These are phyloP conservation scores for Phaeomoniella chlamydospora DNA, from an alignment of 2,329 filamentous ascomycete genomes.

Conservation along the genomic window DNA sequence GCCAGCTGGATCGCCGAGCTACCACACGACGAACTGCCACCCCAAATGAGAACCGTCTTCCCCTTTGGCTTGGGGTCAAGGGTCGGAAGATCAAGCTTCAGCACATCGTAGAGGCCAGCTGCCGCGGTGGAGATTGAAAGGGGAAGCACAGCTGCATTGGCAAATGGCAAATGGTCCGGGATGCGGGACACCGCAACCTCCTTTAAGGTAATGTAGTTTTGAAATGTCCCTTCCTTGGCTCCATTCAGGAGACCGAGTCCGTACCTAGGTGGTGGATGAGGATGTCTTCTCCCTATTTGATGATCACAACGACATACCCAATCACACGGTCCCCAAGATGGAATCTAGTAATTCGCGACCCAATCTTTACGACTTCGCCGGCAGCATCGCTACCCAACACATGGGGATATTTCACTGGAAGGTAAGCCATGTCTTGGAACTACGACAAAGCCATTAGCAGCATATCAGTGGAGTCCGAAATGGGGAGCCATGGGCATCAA, in stretches of 20 bases:
- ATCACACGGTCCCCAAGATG: slow-evolving; percentile 14
- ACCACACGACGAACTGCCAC: slow-evolving; percentile 16
- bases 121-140: slow-evolving; percentile 17
- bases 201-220: slow-evolving; percentile 14
- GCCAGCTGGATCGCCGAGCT: slow-evolving; percentile 14
- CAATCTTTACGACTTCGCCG: slow-evolving; percentile 10
- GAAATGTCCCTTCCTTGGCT: slow-evolving; percentile 14
- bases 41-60: slow-evolving; percentile 18
- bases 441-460: no score
- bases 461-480: no score
- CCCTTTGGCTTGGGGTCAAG: background rate
- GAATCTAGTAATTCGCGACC: slow-evolving; percentile 5
- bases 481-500: no score
- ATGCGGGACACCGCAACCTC: slow-evolving; percentile 11
- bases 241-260: background rate
- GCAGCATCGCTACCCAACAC: slow-evolving; percentile 14
- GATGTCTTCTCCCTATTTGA: slow-evolving; percentile 9
- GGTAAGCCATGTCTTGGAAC: background rate
- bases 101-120: slow-evolving; percentile 14
- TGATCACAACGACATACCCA: slow-evolving; percentile 4
- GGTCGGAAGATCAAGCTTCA: background rate
- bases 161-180: slow-evolving; percentile 14
- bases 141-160: slow-evolving; percentile 17
- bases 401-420: slow-evolving; percentile 4
- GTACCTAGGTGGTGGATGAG: no score